Base-by-base conservation (phyloP, 352 stramenopile genomes). In the Peronospora belbahrii region DNA sequence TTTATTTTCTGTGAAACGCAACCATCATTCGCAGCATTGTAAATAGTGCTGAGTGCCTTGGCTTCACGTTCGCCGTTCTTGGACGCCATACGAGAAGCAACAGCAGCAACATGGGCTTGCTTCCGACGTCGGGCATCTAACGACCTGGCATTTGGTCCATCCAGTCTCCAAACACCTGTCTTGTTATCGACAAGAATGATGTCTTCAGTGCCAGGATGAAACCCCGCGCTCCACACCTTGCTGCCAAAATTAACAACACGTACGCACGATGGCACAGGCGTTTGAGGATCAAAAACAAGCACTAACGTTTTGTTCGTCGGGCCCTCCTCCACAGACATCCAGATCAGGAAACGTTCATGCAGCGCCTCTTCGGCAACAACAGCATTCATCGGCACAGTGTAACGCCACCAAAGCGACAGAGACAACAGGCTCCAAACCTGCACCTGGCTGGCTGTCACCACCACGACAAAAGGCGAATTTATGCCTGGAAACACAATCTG, bases 371-470 rank as follows among this genome's bases (percentile, higher is more conserved):
- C 48, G 6, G 58, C 56, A 27, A 88, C 48, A 11, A 62, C 59
- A 19, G 52, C 48, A 13, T 62, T 49, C 8, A 49, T 30, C 0
- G 71, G 70, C 19, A 88, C 68, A 0, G 68, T 64, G 45, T 88
- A 88, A 9, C 76, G 67, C 81, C 81, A 93, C 67, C 60, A 77
- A 23, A 93, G 59, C 22, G 73, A 63, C 27, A 79, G 58, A 10
- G 64, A 71, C 15, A 93, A 46, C 44, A 93, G 38, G 35, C 75
- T 83, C 81, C 81, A 93, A 1, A 89, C 71, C 47, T 93, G 80
- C 7, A 93, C 50, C 27, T 86, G 67, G 5, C 15, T 28, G 2
- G 38, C 30, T 0, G 78, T 93, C 24, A 76, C 61, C 4, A 87
- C 18, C 20, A 87, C 75, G 11, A 93, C 47, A 43, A 66, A 88